phyloP scores from a whole-genome alignment of 2,329 filamentous ascomycete species.

The Calonectria pteridis region DNA sequence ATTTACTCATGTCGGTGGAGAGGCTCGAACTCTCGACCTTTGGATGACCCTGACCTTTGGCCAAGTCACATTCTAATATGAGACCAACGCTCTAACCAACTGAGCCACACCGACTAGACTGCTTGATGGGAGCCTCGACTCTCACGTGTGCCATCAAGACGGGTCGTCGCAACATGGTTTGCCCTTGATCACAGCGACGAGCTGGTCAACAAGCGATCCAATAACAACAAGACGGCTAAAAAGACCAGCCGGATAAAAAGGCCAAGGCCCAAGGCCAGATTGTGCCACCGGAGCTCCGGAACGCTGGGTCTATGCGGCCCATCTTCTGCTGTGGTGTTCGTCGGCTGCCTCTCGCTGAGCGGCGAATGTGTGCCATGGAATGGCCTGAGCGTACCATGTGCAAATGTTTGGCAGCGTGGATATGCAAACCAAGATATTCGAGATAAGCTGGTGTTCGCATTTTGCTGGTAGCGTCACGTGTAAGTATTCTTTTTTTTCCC shows the following conservation, averaged over 20 bases:
- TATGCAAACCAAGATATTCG: neutral
- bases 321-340: too few species aligned
- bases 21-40: slow-evolving; percentile 13
- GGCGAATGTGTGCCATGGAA: neutral
- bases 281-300: too few species aligned
- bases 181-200: too few species aligned
- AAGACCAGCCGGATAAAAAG: too few species aligned
- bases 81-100: slow-evolving; percentile 13
- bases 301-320: too few species aligned
- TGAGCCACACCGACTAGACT: slow-evolving; percentile 3
- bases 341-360: neutral
- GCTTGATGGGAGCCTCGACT: neutral
- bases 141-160: neutral
- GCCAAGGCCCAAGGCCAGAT: too few species aligned
- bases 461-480: neutral
- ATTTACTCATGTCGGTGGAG: neutral
- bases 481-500: neutral
- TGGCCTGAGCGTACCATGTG: neutral
- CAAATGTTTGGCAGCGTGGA: neutral
- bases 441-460: neutral
- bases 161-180: neutral
- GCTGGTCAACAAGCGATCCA: too few species aligned
- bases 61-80: slow-evolving; percentile 4
- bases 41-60: slow-evolving; percentile 4
- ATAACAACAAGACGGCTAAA: too few species aligned